Base-by-base conservation (phyloP, 805 yeast species). In the Saturnispora zaruensis region DNA sequence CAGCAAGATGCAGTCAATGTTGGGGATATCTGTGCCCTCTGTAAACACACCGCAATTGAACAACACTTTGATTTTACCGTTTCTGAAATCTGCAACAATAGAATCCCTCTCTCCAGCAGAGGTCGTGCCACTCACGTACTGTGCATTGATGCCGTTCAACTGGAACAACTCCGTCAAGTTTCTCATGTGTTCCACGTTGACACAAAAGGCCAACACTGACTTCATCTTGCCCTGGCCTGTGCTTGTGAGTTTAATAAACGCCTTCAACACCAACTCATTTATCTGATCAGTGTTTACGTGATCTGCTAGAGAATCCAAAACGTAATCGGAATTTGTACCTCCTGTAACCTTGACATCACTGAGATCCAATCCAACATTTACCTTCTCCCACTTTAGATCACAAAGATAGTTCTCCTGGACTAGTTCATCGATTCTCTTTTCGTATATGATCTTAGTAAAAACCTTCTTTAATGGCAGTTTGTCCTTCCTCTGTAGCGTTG, bases 11-110 rank as follows among this genome's bases (percentile, higher is more conserved):
- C 88, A 81, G 60, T 90, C 97, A 50, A 89, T 84, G 53, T 81
- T 81, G 3, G 97, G 97, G 18, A 91, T 81, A 66, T 90, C 97
- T 0, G 97, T 88, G 0, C 98, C 98, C 63, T 90, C 98, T 0
- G 96, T 90, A 57, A 91, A 83, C 5, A 90, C 87, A 16, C 85
- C 87, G 62, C 96, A 93, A 60, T 91, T 91, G 68, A 93, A 75
- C 28, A 90, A 66, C 0, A 91, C 95, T 4, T 82, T 78, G 18
- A 87, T 71, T 14, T 73, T 61, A 0, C 93, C 89, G 0, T 66
- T 57, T 53, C 72, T 75, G 61, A 90, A 91, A 33, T 76, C 81
- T 5, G 68, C 64, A 2, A 89, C 65, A 0, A 79, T 70, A 2
- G 63, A 59, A 14, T 67, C 73, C 38, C 97, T 69, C 38, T 75